Base-by-base conservation (phyloP, 2,329 filamentous ascomycete genomes). In the Clonostachys chloroleuca region DNA sequence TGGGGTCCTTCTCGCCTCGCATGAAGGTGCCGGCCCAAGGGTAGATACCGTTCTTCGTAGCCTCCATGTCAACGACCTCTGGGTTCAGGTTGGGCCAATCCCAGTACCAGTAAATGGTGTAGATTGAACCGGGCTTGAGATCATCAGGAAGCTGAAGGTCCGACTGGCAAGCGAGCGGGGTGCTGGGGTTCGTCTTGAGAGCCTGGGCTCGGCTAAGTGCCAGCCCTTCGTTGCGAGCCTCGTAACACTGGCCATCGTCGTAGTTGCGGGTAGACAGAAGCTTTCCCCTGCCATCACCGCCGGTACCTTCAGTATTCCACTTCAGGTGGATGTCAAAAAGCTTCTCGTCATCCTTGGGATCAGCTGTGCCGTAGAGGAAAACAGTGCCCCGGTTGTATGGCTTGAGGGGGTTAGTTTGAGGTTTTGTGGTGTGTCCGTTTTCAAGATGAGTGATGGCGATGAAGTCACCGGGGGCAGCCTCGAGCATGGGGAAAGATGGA, bases 81-180 rank as follows among this genome's bases (percentile, higher is more conserved):
- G 59, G 57, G 57, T 70, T 66, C 60, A 82, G 72, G 13, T 81
- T 84, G 4, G 86, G 85, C 89, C 91, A 99, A 65, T 95, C 87
- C 94, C 94, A 97, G 42, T 96, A 86, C 92, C 92, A 97, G 74
- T 96, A 95, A 45, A 96, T 69, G 4, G 90, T 92, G 63, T 92
- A 89, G 30, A 77, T 76, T 33, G 83, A 78, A 41, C 83, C 82
- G 10, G 73, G 64, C n/a, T 77, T 65, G 42, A 82, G 71, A 55
- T 87, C 78, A 6, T 72, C 60, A 1, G 94, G 94, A 13, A 99
- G 72, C 59, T 84, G 75, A 43, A 96, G 72, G 59, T 94, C 84
- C 35, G 84, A 84, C 66, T 96, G 92, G 68, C 94, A 97, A 71
- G 78, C 84, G 44, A 92, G 73, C 56, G 86, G 80, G 42, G 68